Conservation (phyloP, 116 monocot genomes). For the Phalaenopsis hybrid region DNA sequence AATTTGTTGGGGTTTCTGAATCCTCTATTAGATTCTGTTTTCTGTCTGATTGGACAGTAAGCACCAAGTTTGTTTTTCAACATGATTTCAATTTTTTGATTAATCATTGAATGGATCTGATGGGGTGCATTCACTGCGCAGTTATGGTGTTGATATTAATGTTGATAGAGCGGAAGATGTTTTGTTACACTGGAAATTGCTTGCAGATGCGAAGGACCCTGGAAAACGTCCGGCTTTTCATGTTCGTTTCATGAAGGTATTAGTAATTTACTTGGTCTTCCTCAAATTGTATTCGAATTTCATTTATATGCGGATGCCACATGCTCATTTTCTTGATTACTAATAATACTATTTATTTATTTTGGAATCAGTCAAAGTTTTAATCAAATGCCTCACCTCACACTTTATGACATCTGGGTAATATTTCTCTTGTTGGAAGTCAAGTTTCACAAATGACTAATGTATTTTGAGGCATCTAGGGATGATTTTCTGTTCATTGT, state of each 20-base stretch:
- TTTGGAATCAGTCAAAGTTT: neutral
- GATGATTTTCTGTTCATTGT: no score
- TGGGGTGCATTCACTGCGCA: conserved; percentile 11
- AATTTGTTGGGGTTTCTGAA: neutral
- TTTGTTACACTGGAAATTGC: conserved; percentile 66
- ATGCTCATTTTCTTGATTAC: neutral
- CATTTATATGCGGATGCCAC: neutral
- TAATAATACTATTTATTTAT: neutral
- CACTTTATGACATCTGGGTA: neutral
- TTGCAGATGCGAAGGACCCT: conserved; percentile 80
- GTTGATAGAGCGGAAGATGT: conserved; percentile 84
- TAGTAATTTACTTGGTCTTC: neutral
- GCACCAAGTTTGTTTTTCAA: neutral
- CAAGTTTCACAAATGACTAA: no score
- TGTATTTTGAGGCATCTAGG: no score
- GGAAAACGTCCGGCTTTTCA: conserved; percentile 63
- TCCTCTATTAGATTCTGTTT: no score
- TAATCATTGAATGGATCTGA: neutral
- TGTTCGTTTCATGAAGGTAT: conserved; percentile 76
- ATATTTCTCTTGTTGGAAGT: no score
- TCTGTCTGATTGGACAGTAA: neutral
- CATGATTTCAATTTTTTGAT: neutral
- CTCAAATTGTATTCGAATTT: neutral
- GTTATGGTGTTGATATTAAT: conserved; percentile 71
- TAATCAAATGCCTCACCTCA: neutral